A percentile compares a stretch with the other conserved stretches of the same genome.
Conservation (phyloP, 768 basidiomycete genomes). For the Xerocomus potaroensis region DNA sequence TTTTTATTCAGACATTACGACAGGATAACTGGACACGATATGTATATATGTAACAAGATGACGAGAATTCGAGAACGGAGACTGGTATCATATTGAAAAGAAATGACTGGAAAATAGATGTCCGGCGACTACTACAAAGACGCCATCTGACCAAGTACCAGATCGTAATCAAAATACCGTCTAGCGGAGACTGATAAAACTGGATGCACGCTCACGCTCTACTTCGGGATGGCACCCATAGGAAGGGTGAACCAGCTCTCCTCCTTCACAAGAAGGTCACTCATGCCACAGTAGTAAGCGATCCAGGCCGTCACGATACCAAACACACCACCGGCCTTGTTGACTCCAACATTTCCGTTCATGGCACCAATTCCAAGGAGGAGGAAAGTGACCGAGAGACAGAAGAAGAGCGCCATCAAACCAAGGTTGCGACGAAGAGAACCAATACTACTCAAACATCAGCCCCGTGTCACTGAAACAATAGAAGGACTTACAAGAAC, state of each 20-base stretch:
- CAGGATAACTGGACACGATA: background rate
- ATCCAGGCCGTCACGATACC: constrained; percentile 44
- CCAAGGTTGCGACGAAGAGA: constrained; percentile 47
- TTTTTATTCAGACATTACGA: constrained; percentile 1
- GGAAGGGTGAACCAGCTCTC: constrained; percentile 41
- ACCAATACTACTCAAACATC: constrained; percentile 37
- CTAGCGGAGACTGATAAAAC: background rate
- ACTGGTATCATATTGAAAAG: too few relatives aligned
- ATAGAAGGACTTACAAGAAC: constrained; percentile 46
- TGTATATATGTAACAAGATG: background rate
- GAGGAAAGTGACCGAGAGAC: constrained; percentile 51
- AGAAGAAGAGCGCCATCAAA: constrained; percentile 47
- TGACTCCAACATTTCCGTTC: constrained; percentile 16
- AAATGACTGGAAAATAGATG: constrained; percentile 9
- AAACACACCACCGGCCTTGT: constrained; percentile 41
- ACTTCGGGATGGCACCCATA: constrained; percentile 27
- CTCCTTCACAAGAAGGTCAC: constrained; percentile 36
- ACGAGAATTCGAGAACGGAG: constrained; percentile 1
- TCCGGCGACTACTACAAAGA: background rate
- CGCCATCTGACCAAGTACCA: constrained; percentile 1
- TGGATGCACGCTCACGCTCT: background rate
- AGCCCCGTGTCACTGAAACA: background rate
- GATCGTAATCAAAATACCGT: constrained; percentile 2
- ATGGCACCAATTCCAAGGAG: constrained; percentile 41
- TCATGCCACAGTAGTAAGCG: constrained; percentile 44